These are phyloP conservation scores for Dunaliella sp. DNA, from an alignment of 139 green algal genomes.

Conservation along the genomic window DNA sequence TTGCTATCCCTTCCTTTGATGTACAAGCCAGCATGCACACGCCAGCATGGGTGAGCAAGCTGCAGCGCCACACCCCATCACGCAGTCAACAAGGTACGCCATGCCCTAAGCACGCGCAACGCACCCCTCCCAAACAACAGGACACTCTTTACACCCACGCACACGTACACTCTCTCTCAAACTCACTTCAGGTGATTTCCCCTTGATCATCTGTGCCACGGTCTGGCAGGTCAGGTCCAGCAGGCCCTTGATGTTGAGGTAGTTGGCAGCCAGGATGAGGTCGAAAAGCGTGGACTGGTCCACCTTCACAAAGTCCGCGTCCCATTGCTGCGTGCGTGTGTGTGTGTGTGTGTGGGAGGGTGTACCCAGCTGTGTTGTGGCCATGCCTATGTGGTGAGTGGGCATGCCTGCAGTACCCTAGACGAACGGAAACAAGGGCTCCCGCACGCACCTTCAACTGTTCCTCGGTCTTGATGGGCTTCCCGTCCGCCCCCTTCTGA, in stretches of 20 bases:
- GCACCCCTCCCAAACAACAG: too few species aligned
- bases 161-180: too few species aligned
- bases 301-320: conserved; percentile 96
- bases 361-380: too few species aligned
- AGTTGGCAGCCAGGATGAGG: conserved; percentile 99
- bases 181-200: conserved; percentile 53
- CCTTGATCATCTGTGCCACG: conserved; percentile 77
- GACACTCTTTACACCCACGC: neutral
- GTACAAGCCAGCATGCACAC: too few species aligned
- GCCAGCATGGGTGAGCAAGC: too few species aligned
- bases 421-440: neutral
- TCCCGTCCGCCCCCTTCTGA: conserved; percentile 65
- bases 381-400: neutral
- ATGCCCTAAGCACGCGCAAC: too few species aligned
- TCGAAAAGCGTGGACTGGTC: conserved; percentile 97
- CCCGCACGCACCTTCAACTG: conserved; percentile 61
- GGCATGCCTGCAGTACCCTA: neutral
- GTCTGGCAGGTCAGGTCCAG: conserved; percentile 97
- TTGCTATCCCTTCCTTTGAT: too few species aligned
- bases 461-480: conserved; percentile 79
- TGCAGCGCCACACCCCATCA: too few species aligned
- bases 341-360: too few species aligned
- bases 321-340: conserved; percentile 77
- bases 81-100: too few species aligned
- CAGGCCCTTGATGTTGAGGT: conserved; percentile 98